Evolutionary conservation across 1,139 yeast species (phyloP), one percentile per base, ranked within the genome.

Genomic region (Pichia sp.): DNA sequence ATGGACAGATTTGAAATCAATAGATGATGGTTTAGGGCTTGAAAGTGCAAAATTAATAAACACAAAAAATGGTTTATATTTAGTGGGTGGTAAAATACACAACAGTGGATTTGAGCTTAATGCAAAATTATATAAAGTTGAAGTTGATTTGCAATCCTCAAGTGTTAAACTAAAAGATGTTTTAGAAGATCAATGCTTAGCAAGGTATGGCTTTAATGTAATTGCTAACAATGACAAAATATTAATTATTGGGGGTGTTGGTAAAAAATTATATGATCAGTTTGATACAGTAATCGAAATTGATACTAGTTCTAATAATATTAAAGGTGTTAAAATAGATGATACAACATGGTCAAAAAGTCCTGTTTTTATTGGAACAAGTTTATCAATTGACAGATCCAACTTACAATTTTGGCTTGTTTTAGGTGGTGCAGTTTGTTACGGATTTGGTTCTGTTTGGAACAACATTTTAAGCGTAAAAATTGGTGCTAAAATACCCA

Each of bases 341-440:
- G 62, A 61, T 4, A 49, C 56, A 0, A 56, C 67, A 0, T 76
- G 82, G 77, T 47, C 62, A 2, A 51, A 58, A 1, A 68, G 75
- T 2, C 85, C 86, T 1, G 66, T 84, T 53, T 66, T 83, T 26
- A 73, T 80, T n/a, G 92, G 92, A 0, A 77, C 77, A 56, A 76
- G 73, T 30, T 47, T 78, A 39, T 65, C 69, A 3, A 55, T 57
- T 12, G 42, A 53, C 15, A 58, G 57, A 7, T 55, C 56, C 5
- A 40, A 36, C 11, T 8, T 22, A 23, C 54, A 40, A 7, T 23
- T 44, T 13, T 45, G 44, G 42, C 18, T 55, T n/a, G 56, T 79
- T 37, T 86, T 85, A 6, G 95, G 95, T 6, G 95, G 95, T 3
- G 90, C 85, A 0, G 88, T 85, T 1, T 86, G 95, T 61, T 86